A percentile compares a stretch with the other conserved stretches of the same genome.
Conservation (phyloP, 2,329 filamentous ascomycete genomes). For the Teratosphaeria destructans region DNA sequence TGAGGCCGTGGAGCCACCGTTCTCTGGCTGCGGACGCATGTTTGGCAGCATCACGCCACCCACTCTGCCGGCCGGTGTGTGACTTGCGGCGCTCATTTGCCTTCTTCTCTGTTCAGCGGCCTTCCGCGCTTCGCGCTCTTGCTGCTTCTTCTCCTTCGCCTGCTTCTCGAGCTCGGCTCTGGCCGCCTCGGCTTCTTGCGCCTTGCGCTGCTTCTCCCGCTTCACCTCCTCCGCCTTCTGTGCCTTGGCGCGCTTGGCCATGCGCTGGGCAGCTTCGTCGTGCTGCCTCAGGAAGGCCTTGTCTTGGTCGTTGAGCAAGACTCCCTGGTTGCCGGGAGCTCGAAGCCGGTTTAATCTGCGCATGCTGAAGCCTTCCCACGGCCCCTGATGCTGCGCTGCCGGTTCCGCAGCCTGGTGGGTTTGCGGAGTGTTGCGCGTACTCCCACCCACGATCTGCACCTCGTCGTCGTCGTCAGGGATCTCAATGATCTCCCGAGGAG, state of each 20-base stretch:
- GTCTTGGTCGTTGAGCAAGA: neutral
- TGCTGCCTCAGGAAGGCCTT: neutral
- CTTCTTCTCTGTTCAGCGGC: neutral
- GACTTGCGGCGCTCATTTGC: neutral
- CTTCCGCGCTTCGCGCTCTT: neutral
- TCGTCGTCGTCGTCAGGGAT: neutral
- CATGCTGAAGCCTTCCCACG: neutral
- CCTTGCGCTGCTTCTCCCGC: neutral
- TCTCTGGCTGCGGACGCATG: neutral
- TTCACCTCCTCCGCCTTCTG: neutral
- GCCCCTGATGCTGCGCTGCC: neutral
- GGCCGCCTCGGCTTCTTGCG: neutral
- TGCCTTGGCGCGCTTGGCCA: neutral
- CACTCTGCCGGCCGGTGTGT: neutral
- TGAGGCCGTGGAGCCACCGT: neutral
- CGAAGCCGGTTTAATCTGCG: neutral
- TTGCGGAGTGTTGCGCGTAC: neutral
- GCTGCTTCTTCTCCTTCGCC: neutral
- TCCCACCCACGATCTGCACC: neutral
- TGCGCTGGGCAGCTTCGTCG: neutral
- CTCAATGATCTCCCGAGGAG: neutral
- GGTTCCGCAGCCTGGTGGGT: neutral
- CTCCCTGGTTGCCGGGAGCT: neutral
- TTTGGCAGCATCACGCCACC: neutral
- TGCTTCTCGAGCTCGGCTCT: neutral